phyloP scores from a whole-genome alignment of 768 basidiomycete genomes.

The Tylopilus vinaceipallidus region DNA sequence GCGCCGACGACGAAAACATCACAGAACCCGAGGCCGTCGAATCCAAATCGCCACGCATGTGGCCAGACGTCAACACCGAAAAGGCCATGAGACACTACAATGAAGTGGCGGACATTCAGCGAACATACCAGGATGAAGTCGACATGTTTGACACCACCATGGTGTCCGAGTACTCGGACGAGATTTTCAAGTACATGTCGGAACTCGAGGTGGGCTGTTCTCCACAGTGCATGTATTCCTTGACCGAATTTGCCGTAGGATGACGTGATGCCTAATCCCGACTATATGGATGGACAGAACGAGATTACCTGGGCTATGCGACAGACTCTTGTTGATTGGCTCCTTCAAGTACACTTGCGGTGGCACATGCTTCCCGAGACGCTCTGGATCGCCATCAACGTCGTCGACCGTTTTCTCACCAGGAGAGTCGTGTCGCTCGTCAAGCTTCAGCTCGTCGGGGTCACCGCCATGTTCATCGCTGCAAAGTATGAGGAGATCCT shows the following conservation, averaged over 20 bases:
- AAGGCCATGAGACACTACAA: conserved; percentile 54
- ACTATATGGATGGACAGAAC: conserved; percentile 91
- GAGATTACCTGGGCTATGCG: conserved; percentile 96
- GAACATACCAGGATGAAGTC: conserved; percentile 63
- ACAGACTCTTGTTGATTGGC: conserved; percentile 96
- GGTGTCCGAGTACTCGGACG: conserved; percentile 98
- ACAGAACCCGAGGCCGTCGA: conserved; percentile 36
- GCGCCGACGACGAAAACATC: conserved; percentile 47
- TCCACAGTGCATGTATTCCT: conserved; percentile 6
- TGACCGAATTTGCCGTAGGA: conserved; percentile 47
- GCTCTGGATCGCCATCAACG: conserved; percentile 98
- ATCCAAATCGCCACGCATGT: conserved; percentile 49
- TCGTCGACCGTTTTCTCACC: conserved; percentile 90
- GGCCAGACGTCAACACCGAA: conserved; percentile 74
- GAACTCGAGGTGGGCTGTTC: conserved; percentile 74
- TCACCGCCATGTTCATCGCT: conserved; percentile 98
- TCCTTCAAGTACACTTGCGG: conserved; percentile 93
- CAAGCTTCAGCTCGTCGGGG: conserved; percentile 94
- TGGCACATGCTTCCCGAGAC: conserved; percentile 99
- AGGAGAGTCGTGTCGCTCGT: conserved; percentile 83
- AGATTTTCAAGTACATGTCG: conserved; percentile 96
- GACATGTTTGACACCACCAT: conserved; percentile 80
- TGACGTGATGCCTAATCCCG: conserved; percentile 83
- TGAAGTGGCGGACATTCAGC: conserved; percentile 65
- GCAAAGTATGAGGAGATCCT: conserved; percentile 99